Conservation (phyloP, 2,329 filamentous ascomycete genomes). For the Geosmithia flava region DNA sequence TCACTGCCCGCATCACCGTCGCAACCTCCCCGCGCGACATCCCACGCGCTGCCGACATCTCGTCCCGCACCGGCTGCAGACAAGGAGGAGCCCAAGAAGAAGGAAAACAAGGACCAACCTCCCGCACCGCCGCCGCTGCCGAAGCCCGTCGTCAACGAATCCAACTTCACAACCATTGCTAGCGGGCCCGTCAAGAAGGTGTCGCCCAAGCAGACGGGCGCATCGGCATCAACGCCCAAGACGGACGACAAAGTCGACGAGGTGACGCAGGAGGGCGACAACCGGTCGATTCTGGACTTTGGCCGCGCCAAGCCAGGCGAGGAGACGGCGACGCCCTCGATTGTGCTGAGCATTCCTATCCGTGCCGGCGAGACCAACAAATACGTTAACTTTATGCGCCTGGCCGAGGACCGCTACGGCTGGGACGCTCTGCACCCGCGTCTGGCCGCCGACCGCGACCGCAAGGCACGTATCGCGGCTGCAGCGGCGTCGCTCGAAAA, state of each 20-base stretch:
- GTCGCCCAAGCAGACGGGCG: constrained; percentile 30
- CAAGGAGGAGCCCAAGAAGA: constrained; percentile 20
- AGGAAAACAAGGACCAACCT: constrained; percentile 22
- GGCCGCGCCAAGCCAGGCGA: constrained; percentile 46
- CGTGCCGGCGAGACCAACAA: constrained; percentile 67
- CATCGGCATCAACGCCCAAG: constrained; percentile 30
- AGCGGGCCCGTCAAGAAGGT: constrained; percentile 30
- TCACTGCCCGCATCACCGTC: constrained; percentile 31
- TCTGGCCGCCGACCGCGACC: constrained; percentile 76
- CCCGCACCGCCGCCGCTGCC: constrained; percentile 18
- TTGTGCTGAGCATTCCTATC: constrained; percentile 73
- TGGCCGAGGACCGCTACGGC: constrained; percentile 89
- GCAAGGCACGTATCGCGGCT: constrained; percentile 76
- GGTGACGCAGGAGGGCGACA: constrained; percentile 22
- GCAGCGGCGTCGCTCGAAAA: constrained; percentile 78
- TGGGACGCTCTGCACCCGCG: constrained; percentile 90
- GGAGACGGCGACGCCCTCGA: constrained; percentile 55
- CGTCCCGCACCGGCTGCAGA: constrained; percentile 15
- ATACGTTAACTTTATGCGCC: constrained; percentile 87
- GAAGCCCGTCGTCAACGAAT: constrained; percentile 21
- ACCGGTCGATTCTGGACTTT: constrained; percentile 49
- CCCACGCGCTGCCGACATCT: constrained; percentile 20
- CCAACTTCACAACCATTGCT: constrained; percentile 27
- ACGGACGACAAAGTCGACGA: constrained; percentile 34
- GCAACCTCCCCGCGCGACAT: constrained; percentile 18